Base-by-base conservation (phyloP, 495 filamentous ascomycete genomes). In the Lasiosphaeria ovina region DNA sequence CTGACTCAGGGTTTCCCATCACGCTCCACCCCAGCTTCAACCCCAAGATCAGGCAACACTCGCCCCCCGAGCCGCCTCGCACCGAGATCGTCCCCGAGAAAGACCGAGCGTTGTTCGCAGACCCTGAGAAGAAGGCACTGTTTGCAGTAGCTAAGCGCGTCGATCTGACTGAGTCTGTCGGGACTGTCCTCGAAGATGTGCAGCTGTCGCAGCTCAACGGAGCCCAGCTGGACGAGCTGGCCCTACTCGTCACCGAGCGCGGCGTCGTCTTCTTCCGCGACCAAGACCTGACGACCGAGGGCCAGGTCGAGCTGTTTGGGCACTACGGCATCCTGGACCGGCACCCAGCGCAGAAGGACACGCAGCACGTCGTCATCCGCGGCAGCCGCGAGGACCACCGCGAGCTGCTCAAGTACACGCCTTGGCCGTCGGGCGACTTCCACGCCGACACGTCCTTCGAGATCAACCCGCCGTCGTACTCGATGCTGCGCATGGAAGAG, bases 21-120 rank as follows among this genome's bases (percentile, higher is more conserved):
- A 68, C 72, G 6, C 57, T 76, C 12, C 81, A 84, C 68, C 82
- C 81, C 5, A 85, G 87, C 64, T 81, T 89, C 62, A 88, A 86
- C 9, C 80, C 81, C 54, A 82, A 79, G 58, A 81, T 84, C 62
- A 74, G 62, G 40, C 57, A 68, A 33, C 73, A 79, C 66, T 62
- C 74, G 8, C 80, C 81, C 36, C 73, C 77, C 0, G 80, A 82
- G 69, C 59, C 76, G 1, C 35, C 71, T 55, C 76, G 75, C 34
- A 66, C 77, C 42, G 66, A 74, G 52, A 60, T 80, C 12, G 51
- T 58, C 12, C 80, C 80, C 16, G 71, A 75, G 6, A 77, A 70
- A 42, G 82, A 83, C 66, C 72, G 81, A 3, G 82, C 77, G 0
- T 63, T 68, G 33, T 82, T 78, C 57, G 82, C 82, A 8, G 79